Evolutionary conservation across 805 yeast genomes (phyloP).

Genomic region (Metschnikowia gelsemii): DNA sequence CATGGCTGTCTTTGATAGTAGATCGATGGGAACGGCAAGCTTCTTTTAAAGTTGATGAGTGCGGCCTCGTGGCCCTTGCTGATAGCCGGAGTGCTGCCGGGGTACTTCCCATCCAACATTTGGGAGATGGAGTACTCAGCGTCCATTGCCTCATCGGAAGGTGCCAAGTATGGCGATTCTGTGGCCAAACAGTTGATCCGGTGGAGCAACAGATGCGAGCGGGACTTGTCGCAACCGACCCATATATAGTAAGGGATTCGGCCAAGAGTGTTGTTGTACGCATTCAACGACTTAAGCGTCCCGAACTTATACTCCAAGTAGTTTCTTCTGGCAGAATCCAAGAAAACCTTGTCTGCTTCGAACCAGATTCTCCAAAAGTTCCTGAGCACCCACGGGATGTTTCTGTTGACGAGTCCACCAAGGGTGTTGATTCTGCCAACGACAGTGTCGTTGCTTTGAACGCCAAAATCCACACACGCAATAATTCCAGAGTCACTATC

Average conservation of each 20-base stretch:
- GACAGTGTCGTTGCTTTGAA: slow-evolving; percentile 62
- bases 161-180: slow-evolving; percentile 79
- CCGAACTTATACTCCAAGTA: slow-evolving; percentile 82
- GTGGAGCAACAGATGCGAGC: slow-evolving; percentile 47
- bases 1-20: slow-evolving; percentile 76
- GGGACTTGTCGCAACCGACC: slow-evolving; percentile 58
- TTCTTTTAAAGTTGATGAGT: slow-evolving; percentile 54
- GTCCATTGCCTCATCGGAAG: slow-evolving; percentile 35
- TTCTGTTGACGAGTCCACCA: slow-evolving; percentile 71
- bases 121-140: slow-evolving; percentile 21
- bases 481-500: slow-evolving; percentile 57
- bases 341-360: slow-evolving; percentile 76
- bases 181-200: slow-evolving; percentile 74
- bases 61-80: slow-evolving; percentile 82
- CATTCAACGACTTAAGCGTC: slow-evolving; percentile 70
- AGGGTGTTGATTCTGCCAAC: slow-evolving; percentile 70
- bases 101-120: slow-evolving; percentile 19
- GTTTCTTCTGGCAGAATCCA: slow-evolving; percentile 79
- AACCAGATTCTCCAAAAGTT: slow-evolving; percentile 89
- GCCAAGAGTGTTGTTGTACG: slow-evolving; percentile 64
- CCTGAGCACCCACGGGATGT: slow-evolving; percentile 72
- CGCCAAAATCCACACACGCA: slow-evolving; percentile 78
- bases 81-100: slow-evolving; percentile 29
- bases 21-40: slow-evolving; percentile 75
- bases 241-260: slow-evolving; percentile 80